Conservation (phyloP, 768 basidiomycete genomes). For the Lactarius pseudohatsudake region DNA sequence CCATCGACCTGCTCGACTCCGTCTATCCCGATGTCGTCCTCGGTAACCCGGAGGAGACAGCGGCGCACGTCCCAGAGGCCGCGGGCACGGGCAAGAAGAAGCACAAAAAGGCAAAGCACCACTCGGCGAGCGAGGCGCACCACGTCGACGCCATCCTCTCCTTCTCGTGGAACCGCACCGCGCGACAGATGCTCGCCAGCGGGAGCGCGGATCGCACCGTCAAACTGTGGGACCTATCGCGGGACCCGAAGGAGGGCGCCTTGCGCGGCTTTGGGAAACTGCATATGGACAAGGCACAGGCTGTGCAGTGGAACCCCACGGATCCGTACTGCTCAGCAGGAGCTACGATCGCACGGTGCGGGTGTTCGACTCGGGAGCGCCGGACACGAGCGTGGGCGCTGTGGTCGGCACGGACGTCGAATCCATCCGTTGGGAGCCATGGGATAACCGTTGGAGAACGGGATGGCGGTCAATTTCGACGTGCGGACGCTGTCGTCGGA, state of each 20-base stretch:
- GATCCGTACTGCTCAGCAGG: constrained; percentile 88
- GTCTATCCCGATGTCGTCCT: constrained; percentile 93
- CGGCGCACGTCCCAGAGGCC: constrained; percentile 73
- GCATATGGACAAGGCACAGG: constrained; percentile 93
- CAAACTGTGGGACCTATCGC: constrained; percentile 93
- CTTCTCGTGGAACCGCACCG: constrained; percentile 87
- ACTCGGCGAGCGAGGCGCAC: constrained; percentile 58
- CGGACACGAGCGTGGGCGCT: constrained; percentile 79
- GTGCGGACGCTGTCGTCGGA: constrained; percentile 76
- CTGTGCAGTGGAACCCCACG: constrained; percentile 90
- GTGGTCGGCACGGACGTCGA: constrained; percentile 91
- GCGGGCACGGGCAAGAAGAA: constrained; percentile 97
- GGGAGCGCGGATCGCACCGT: constrained; percentile 94
- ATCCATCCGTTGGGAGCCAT: constrained; percentile 93
- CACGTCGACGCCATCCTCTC: constrained; percentile 95
- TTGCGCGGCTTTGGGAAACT: constrained; percentile 79
- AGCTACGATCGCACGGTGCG: constrained; percentile 93
- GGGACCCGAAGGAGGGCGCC: constrained; percentile 61
- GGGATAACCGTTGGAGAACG: constrained; percentile 92
- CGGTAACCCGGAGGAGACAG: constrained; percentile 82
- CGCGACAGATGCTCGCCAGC: constrained; percentile 88
- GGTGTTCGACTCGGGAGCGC: constrained; percentile 88
- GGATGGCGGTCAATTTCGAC: constrained; percentile 90
- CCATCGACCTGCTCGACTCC: constrained; percentile 87
- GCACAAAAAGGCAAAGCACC: constrained; percentile 79